Conservation (phyloP, 2,329 filamentous ascomycete genomes). For the Aspergillus sp. region DNA sequence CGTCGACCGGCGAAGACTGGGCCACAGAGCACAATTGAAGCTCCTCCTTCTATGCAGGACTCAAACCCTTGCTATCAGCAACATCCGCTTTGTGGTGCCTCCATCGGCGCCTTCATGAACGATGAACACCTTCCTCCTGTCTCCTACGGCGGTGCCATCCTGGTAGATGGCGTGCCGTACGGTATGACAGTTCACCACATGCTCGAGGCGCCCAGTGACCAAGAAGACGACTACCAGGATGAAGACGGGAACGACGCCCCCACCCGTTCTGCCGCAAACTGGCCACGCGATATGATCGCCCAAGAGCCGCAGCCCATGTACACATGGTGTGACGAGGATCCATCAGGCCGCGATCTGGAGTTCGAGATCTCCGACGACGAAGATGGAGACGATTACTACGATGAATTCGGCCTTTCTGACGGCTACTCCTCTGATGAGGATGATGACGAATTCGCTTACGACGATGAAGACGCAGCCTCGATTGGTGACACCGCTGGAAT, state of each 20-base stretch:
- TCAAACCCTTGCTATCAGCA: slow-evolving; percentile 77
- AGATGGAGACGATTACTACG: slow-evolving; percentile 49
- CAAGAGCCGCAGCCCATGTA: slow-evolving; percentile 40
- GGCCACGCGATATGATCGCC: slow-evolving; percentile 30
- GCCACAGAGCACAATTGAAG: slow-evolving; percentile 30
- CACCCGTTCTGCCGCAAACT: slow-evolving; percentile 52
- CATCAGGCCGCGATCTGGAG: slow-evolving; percentile 44
- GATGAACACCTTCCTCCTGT: slow-evolving; percentile 87
- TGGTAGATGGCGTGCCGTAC: slow-evolving; percentile 82
- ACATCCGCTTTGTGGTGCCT: slow-evolving; percentile 81
- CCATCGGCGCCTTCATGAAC: slow-evolving; percentile 87
- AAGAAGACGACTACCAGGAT: slow-evolving; percentile 51
- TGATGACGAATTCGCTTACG: slow-evolving; percentile 54
- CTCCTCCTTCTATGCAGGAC: slow-evolving; percentile 35
- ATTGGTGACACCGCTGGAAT: slow-evolving; percentile 79
- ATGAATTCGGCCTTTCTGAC: slow-evolving; percentile 52
- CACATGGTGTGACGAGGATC: slow-evolving; percentile 44
- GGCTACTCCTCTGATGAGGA: slow-evolving; percentile 60
- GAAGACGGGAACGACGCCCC: slow-evolving; percentile 37
- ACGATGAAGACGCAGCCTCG: slow-evolving; percentile 61
- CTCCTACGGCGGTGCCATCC: slow-evolving; percentile 83
- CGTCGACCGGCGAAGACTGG: slow-evolving; percentile 42
- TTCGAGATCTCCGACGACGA: slow-evolving; percentile 61
- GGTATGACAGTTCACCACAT: slow-evolving; percentile 98
- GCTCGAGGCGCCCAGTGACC: slow-evolving; percentile 70